phyloP scores from a whole-genome alignment of 495 filamentous ascomycete genomes.

The Neurospora sp. region DNA sequence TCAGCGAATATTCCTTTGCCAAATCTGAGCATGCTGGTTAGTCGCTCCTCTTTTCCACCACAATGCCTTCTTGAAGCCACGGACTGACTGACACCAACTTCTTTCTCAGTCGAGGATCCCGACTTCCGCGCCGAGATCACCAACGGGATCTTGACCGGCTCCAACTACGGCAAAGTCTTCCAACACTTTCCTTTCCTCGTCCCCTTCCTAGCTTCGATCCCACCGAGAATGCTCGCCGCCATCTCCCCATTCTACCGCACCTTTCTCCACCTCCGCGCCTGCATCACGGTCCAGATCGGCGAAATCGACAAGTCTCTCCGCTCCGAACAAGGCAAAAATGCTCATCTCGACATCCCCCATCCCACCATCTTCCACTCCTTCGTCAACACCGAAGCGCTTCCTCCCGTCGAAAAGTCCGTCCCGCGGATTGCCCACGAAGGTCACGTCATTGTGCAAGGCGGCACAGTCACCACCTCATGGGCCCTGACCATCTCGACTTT shows the following conservation, averaged over 20 bases:
- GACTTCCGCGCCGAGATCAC: not conserved
- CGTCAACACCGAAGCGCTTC: slow-evolving; percentile 16
- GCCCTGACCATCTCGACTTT: slow-evolving; percentile 18
- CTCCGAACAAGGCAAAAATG: not conserved
- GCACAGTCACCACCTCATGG: slow-evolving; percentile 17
- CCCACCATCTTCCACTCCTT: slow-evolving; percentile 24
- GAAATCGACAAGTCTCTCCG: not conserved
- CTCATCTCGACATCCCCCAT: slow-evolving; percentile 1
- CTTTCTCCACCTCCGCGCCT: slow-evolving; percentile 2
- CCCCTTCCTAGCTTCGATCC: not conserved
- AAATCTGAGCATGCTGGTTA: not conserved
- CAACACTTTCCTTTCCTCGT: not conserved
- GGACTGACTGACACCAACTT: not conserved
- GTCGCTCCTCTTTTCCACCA: not conserved
- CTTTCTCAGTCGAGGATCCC: not conserved
- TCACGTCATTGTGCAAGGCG: slow-evolving; percentile 16
- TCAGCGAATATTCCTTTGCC: not conserved
- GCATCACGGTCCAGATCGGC: slow-evolving; percentile 3
- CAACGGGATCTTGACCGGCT: not conserved
- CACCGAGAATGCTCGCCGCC: not conserved
- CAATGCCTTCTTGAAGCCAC: not conserved
- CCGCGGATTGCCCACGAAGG: slow-evolving; percentile 23
- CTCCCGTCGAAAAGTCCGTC: slow-evolving; percentile 13
- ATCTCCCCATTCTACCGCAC: not conserved
- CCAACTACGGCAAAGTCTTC: not conserved